phyloP scores from a whole-genome alignment of 1,284 basidiomycete genomes.

The Apiotrichum sp. region DNA sequence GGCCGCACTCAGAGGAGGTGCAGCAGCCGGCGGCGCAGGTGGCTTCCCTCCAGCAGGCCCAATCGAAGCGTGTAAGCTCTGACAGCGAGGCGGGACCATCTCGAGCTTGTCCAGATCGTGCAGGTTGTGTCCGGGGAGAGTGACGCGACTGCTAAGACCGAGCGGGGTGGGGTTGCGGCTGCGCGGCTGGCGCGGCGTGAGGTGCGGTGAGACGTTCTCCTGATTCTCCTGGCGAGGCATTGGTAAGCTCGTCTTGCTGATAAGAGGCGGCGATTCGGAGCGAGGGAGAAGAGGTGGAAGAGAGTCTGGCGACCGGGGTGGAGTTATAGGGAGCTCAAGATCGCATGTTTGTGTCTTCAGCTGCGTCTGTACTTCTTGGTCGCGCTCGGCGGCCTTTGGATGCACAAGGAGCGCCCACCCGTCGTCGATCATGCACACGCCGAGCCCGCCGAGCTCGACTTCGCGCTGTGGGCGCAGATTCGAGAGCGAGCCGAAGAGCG shows the following conservation, averaged over 20 bases:
- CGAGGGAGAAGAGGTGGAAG: not conserved
- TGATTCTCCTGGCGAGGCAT: too few relatives aligned
- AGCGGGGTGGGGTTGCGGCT: not conserved
- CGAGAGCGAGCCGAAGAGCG: not conserved
- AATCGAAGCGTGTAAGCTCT: not conserved
- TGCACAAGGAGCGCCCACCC: conserved; percentile 1
- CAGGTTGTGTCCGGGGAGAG: not conserved
- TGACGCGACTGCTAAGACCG: not conserved
- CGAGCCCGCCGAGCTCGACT: not conserved
- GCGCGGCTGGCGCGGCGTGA: too few relatives aligned
- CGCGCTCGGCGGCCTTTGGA: not conserved
- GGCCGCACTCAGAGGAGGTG: not conserved
- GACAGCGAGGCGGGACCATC: not conserved
- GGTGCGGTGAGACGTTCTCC: too few relatives aligned
- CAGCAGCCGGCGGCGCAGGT: not conserved
- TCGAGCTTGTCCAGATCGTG: not conserved
- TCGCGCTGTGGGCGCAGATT: not conserved
- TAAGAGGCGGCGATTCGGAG: not conserved
- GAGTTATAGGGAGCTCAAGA: not conserved
- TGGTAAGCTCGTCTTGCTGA: too few relatives aligned
- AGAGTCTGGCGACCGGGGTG: not conserved
- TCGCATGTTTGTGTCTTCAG: not conserved
- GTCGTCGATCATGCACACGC: conserved; percentile 2
- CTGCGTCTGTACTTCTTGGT: too few relatives aligned
- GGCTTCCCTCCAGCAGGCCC: too few relatives aligned